These are phyloP conservation scores for Auriscalpium vulgare DNA, from an alignment of 768 basidiomycete genomes.

Conservation along the genomic window DNA sequence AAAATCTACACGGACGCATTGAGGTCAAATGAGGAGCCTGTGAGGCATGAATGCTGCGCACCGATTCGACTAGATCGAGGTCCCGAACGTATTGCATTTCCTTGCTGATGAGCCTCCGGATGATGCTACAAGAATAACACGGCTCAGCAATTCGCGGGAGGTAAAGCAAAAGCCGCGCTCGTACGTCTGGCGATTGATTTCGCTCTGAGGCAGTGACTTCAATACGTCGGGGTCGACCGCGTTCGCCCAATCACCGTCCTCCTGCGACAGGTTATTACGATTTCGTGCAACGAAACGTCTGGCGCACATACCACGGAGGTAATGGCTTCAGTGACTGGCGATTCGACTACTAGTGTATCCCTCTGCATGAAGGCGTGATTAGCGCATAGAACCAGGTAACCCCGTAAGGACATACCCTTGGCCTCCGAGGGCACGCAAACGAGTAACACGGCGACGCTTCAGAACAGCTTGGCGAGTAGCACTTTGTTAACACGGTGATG, in stretches of 20 bases:
- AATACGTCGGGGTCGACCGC: slow-evolving; percentile 43
- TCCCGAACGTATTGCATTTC: slow-evolving; percentile 90
- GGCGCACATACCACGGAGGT: neutral
- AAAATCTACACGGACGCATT: slow-evolving; percentile 33
- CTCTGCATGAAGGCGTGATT: neutral
- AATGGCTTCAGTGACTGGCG: neutral
- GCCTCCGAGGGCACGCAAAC: slow-evolving; percentile 58
- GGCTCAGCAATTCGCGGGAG: neutral
- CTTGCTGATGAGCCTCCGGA: slow-evolving; percentile 80
- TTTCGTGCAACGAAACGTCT: too few species aligned
- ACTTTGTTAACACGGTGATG: slow-evolving; percentile 81
- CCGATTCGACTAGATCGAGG: slow-evolving; percentile 72
- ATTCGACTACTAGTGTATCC: neutral
- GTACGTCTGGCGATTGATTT: slow-evolving; percentile 75
- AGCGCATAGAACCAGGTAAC: neutral
- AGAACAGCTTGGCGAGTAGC: slow-evolving; percentile 82
- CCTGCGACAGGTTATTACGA: neutral
- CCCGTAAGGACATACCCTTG: slow-evolving; percentile 34
- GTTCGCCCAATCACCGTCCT: slow-evolving; percentile 43
- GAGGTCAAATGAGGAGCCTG: too few species aligned
- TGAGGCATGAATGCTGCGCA: slow-evolving; percentile 31
- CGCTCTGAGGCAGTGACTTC: slow-evolving; percentile 57
- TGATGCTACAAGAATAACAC: slow-evolving; percentile 35
- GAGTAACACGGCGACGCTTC: slow-evolving; percentile 80
- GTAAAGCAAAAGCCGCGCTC: slow-evolving; percentile 3